Evolutionary conservation across 192 early-diverging fungal species (phyloP), one percentile per base, ranked within the genome.

Genomic region (Funneliformis geosporum): DNA sequence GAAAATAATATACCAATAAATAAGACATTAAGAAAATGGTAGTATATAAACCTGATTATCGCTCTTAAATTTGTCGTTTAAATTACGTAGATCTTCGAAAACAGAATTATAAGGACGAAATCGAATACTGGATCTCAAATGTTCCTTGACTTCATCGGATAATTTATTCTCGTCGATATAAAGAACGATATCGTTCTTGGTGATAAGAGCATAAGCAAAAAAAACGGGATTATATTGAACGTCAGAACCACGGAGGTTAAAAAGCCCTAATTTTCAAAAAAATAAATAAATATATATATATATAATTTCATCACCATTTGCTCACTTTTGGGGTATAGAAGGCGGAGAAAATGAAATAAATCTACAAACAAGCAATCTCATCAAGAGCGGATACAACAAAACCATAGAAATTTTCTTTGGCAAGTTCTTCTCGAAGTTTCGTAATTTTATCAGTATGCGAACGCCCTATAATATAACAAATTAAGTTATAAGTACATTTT

Each of bases 201-300:
- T 96, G 62, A 99, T 85, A 9, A 98, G 80, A 4, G 95, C 92
- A 81, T 97, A 99, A 2, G 96, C 87, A 82, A 96, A 95, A 85
- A 99, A 98, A 18, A 99, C 97, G 0, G 98, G 98, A 80, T 99
- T 99, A 89, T 92, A 99, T 70, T 88, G 86, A 80, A 99, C 94
- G 80, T 99, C 98, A 38, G 92, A 91, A n/a, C 98, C 98, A 76
- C 98, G 93, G 69, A 99, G 85, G 82, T 99, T 99, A 85, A 96
- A 96, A 43, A 99, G 87, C 98, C 77, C 77, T 79, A 21, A 50
- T 12, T 38, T 55, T 46, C 14, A 68, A 8, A 79, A 42, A 59
- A 50, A 14, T 25, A 23, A 47, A 42, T 21, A 38, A 40, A 25
- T 60, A 46, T 10, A 9, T 16, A 2, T 10, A 25, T 65, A 44